Evolutionary conservation across 164 flowering plant species (phyloP), one percentile per base, ranked within the genome.

Genomic region (Chimonanthus salicifolius): DNA sequence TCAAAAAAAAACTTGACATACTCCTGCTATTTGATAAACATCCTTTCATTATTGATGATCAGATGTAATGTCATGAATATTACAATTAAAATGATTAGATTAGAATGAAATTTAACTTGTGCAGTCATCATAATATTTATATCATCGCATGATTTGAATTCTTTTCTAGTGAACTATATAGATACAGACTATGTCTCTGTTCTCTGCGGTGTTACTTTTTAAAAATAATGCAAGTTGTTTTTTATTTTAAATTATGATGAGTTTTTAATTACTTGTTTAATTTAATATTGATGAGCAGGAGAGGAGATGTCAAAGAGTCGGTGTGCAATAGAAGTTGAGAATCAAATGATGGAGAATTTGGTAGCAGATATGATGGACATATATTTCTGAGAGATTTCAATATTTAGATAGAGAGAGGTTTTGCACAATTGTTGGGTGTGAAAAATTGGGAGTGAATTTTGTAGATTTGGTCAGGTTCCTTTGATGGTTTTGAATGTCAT

Each of bases 271-370:
- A 47, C 68, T 44, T 13, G 49, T 45, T 18, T 13, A 11, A 11
- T 44, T 10, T 43, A 7, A 7, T 44, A 3, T 44, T 11, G 16
- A 43, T 43, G 44, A 8, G 62, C 74, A 72, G 74, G 48, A 6
- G 16, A 47, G 21, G 54, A 20, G 43, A 10, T 66, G 20, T 33
- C 62, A 15, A 64, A 49, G 33, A 47, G 11, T 47, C 62, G 62
- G n/a, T 72, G 74, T 50, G 74, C 69, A 20, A 33, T 11, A 1
- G 54, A 46, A 43, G 69, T 85, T 84, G 92, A 88, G 82, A 79
- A 18, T 8, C 69, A 70, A 62, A 87, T 89, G 91, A 86, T 88
- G 90, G 92, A 87, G 80, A 86, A 72, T 81, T 80, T 91, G 76
- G 79, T 84, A 75, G 71, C 80, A 84, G 88, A 87, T 70, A 86